Evolutionary conservation across 2,329 filamentous ascomycete genomes (phyloP).

Genomic region (Neofusicoccum ribis): DNA sequence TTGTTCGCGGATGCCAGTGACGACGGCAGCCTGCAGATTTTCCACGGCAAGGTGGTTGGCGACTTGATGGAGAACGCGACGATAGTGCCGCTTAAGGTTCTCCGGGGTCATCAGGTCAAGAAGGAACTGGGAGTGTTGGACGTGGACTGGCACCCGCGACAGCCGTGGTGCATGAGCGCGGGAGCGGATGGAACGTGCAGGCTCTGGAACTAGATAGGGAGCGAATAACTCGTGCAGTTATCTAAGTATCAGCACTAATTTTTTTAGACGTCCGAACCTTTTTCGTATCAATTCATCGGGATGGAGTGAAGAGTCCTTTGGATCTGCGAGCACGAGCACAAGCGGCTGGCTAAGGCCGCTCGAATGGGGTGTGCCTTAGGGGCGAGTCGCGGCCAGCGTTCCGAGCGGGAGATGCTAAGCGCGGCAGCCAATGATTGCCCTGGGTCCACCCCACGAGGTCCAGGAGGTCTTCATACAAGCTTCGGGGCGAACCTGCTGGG

Average conservation of each 20-base stretch:
- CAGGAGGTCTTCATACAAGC: not conserved
- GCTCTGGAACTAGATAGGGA: conserved; percentile 65
- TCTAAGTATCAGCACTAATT: conserved; percentile 6
- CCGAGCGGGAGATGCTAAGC: not conserved
- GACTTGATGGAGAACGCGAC: conserved; percentile 96
- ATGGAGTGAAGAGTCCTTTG: not conserved
- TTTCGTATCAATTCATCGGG: not conserved
- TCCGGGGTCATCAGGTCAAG: conserved; percentile 85
- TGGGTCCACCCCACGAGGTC: not conserved
- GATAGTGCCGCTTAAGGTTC: conserved; percentile 92
- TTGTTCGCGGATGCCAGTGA: conserved; percentile 95
- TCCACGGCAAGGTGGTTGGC: conserved; percentile 92
- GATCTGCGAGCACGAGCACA: not conserved
- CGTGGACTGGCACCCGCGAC: conserved; percentile 90
- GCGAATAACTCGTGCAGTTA: not conserved
- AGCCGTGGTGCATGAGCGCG: conserved; percentile 92
- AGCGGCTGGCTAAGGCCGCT: not conserved
- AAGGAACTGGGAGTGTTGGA: conserved; percentile 88
- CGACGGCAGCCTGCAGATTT: conserved; percentile 91
- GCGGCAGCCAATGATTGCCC: not conserved
- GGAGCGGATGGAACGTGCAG: conserved; percentile 92
- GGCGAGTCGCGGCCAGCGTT: not conserved
- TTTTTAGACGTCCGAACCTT: not conserved
- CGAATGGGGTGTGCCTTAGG: not conserved
- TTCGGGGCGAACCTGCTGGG: not conserved